Conservation (phyloP, 2,329 filamentous ascomycete species). For the Achaetomium macrosporum region DNA sequence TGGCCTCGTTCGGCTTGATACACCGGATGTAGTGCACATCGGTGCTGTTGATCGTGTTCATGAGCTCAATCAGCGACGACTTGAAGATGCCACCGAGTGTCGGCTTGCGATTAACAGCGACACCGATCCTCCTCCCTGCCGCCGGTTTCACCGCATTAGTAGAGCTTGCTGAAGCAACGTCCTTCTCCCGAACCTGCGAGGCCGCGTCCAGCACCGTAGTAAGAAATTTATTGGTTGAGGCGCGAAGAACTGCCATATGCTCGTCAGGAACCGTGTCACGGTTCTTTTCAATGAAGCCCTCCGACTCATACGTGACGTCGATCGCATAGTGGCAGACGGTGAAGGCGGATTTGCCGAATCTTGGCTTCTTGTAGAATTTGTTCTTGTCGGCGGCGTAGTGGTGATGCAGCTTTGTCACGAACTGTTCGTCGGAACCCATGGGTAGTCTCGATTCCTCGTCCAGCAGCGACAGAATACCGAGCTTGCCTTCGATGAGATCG, state of each 20-base stretch:
- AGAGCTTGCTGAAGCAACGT: constrained; percentile 57
- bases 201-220: constrained; percentile 79
- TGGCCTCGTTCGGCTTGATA: constrained; percentile 97
- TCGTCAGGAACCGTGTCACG: constrained; percentile 97
- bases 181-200: constrained; percentile 83
- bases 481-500: constrained; percentile 93
- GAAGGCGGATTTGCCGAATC: constrained; percentile 95
- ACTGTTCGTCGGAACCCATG: constrained; percentile 96
- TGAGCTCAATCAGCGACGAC: constrained; percentile 93
- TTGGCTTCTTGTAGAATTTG: constrained; percentile 96
- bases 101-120: constrained; percentile 90
- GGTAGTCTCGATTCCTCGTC: constrained; percentile 95
- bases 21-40: constrained; percentile 99
- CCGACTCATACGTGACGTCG: constrained; percentile 97
- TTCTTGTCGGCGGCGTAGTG: constrained; percentile 89
- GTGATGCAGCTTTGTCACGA: constrained; percentile 92
- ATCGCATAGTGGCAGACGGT: constrained; percentile 98
- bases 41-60: constrained; percentile 95
- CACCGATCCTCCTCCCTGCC: constrained; percentile 78
- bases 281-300: constrained; percentile 99
- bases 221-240: constrained; percentile 80
- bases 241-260: constrained; percentile 86
- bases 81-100: constrained; percentile 98
- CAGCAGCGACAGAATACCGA: constrained; percentile 84
- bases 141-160: constrained; percentile 68